Conservation (phyloP, 23 red algal species). For the Gracilaria vermiculophylla region DNA sequence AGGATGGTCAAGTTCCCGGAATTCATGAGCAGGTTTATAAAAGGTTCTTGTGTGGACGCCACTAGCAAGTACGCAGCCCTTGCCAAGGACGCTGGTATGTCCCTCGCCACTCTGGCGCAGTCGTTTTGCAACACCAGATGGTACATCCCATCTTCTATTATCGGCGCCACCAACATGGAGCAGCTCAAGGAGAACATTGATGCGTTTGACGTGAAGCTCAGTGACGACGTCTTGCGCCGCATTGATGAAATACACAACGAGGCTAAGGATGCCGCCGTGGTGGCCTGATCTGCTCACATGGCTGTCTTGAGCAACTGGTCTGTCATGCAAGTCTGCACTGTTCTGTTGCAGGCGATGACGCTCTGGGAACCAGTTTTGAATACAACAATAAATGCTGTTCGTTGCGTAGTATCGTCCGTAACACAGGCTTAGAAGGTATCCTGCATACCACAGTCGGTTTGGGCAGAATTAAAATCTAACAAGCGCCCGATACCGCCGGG, state of each 20-base stretch:
- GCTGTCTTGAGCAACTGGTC: too few species aligned
- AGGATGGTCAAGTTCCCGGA: constrained; percentile 59
- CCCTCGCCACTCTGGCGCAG: constrained; percentile 75
- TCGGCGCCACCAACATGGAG: constrained; percentile 80
- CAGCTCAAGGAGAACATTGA: constrained; percentile 87
- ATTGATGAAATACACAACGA: constrained; percentile 51
- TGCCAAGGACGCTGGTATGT: constrained; percentile 62
- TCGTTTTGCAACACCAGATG: constrained; percentile 77
- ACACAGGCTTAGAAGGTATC: too few species aligned
- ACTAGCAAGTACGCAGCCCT: constrained; percentile 53
- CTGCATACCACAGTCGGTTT: too few species aligned
- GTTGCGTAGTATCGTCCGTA: too few species aligned
- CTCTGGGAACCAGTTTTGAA: too few species aligned
- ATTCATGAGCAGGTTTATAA: constrained; percentile 55
- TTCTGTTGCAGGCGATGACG: too few species aligned
- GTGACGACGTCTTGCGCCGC: constrained; percentile 7
- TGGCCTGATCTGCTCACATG: neutral
- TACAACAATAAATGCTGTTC: too few species aligned
- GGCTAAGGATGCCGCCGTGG: constrained; percentile 7
- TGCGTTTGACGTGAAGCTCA: constrained; percentile 36
- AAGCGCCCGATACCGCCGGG: too few species aligned
- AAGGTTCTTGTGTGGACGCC: neutral
- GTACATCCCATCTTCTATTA: constrained; percentile 78
- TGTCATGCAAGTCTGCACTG: too few species aligned
- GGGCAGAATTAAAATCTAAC: too few species aligned